Evolutionary conservation across 1,139 yeast genomes (phyloP), one percentile per base, ranked within the genome.

Genomic region (Blastobotrys illinoisensis): DNA sequence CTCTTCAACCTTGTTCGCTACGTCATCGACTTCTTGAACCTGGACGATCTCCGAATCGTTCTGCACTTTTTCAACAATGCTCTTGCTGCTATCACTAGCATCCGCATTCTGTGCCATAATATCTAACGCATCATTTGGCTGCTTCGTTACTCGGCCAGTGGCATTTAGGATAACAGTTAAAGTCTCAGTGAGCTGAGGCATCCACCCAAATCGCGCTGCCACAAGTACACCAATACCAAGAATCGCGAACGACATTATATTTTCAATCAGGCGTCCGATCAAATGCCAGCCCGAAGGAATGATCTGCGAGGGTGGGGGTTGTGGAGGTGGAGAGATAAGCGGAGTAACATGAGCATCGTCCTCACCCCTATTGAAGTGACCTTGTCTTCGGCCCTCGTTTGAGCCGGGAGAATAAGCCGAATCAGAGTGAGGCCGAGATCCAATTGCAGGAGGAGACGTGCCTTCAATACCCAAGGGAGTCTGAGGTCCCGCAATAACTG

Each of bases 201-300:
- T 58, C 66, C 76, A 67, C 26, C 75, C 74, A 54, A 74, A 64
- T 49, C 73, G 64, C 60, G 78, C 71, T 54, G 78, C 64, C 28
- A 72, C 58, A 54, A 69, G 61, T 53, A 74, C 54, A 51, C 71
- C 46, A 47, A 72, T 59, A 50, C 70, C 58, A 58, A 76, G 58
- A 53, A 76, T 64, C 16, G 75, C 50, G 40, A 81, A 68, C 16
- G 81, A 76, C 21, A 78, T 66, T 1, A 80, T 68, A 58, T 81
- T 82, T 63, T 82, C 86, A 44, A 79, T 59, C 21, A 81, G 68
- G 54, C 72, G 59, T 26, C 59, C 46, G 4, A 64, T 44, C 19
- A 67, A 56, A 26, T 60, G 60, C 52, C 62, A 56, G 61, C 66
- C 56, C 5, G 60, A 44, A 6, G 56, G 49, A 24, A 54, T 47